Percentiles rank a stretch among this genome's conserved stretches.
Evolutionary conservation across 768 basidiomycete species (phyloP).

Genomic region (Mycena amicta): DNA sequence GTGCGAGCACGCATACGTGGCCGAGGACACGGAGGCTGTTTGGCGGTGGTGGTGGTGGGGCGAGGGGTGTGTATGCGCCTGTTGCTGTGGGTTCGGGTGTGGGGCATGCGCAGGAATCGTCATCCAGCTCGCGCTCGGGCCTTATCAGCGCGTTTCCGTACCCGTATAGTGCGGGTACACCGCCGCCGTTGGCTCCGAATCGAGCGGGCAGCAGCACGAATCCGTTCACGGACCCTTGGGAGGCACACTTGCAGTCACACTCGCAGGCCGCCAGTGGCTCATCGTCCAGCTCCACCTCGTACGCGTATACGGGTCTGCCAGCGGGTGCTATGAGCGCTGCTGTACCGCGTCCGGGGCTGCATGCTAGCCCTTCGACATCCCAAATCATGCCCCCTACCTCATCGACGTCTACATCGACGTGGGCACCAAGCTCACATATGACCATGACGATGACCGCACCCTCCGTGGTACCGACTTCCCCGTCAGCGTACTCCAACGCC

Average conservation of each 20-base stretch:
- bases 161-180: not conserved
- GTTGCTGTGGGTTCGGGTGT: not conserved
- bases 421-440: too few species aligned
- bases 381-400: too few species aligned
- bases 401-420: too few species aligned
- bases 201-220: not conserved
- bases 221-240: not conserved
- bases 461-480: not conserved
- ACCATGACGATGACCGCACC: too few species aligned
- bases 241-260: not conserved
- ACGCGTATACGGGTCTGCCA: not conserved
- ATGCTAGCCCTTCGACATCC: too few species aligned
- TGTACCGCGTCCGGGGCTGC: too few species aligned
- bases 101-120: not conserved
- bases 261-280: not conserved
- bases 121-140: not conserved
- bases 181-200: not conserved
- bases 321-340: not conserved
- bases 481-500: not conserved
- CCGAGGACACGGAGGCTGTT: not conserved
- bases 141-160: not conserved
- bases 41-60: not conserved
- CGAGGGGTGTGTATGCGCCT: not conserved
- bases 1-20: not conserved
- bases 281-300: not conserved